Evolutionary conservation across 1,284 basidiomycete genomes (phyloP).

Genomic region (Cryptococcus deneoformans): DNA sequence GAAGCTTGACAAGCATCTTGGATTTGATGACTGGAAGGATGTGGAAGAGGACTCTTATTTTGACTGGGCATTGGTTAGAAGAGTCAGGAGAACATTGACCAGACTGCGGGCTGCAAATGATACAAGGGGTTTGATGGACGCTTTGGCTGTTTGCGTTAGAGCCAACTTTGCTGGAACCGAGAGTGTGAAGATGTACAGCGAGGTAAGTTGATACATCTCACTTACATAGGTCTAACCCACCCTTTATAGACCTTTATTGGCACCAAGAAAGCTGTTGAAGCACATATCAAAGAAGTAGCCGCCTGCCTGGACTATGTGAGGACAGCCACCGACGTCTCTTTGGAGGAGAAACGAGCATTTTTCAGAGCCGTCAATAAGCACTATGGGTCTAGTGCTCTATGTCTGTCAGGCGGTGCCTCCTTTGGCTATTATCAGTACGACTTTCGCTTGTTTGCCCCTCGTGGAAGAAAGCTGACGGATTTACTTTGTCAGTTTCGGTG

Average conservation of each 20-base stretch:
- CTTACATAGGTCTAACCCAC: background rate
- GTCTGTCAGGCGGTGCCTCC: constrained; percentile 88
- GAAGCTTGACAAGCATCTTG: constrained; percentile 73
- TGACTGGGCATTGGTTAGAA: constrained; percentile 73
- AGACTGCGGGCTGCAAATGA: constrained; percentile 56
- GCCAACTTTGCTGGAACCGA: constrained; percentile 96
- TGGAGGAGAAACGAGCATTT: constrained; percentile 88
- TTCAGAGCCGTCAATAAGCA: constrained; percentile 87
- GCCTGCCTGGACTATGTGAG: constrained; percentile 70
- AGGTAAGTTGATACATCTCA: constrained; percentile 55
- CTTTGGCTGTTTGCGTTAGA: constrained; percentile 87
- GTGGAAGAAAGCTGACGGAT: no score
- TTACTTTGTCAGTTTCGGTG: constrained; percentile 59
- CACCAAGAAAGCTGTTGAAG: constrained; percentile 85
- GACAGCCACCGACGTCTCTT: constrained; percentile 65
- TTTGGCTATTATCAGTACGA: constrained; percentile 72
- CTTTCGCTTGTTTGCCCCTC: no score
- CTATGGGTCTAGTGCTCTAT: constrained; percentile 84
- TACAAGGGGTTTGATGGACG: constrained; percentile 78
- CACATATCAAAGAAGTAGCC: constrained; percentile 77
- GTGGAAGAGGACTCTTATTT: constrained; percentile 80
- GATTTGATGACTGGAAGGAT: constrained; percentile 84
- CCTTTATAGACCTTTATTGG: constrained; percentile 70
- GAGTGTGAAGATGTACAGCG: constrained; percentile 83
- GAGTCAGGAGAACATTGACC: constrained; percentile 39